Conservation (phyloP, 2,329 filamentous ascomycete genomes). For the Camptophora hylomeconis region DNA sequence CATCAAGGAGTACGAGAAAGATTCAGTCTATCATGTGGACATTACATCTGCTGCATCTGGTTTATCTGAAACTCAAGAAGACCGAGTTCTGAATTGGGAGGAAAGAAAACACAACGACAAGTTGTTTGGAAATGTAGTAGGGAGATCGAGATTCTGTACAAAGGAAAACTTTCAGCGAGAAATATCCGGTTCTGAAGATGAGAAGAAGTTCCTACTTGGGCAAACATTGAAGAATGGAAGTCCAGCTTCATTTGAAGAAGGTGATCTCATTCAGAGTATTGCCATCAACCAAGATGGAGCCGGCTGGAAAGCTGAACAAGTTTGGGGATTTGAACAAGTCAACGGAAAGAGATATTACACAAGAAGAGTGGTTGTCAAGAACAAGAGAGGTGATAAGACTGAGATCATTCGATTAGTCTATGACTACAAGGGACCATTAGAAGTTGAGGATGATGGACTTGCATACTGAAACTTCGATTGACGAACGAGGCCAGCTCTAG, state of each 20-base stretch:
- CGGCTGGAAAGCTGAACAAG: slow-evolving; percentile 39
- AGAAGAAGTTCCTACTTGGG: slow-evolving; percentile 26
- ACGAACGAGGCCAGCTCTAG: neutral
- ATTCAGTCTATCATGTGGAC: slow-evolving; percentile 48
- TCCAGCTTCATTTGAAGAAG: slow-evolving; percentile 46
- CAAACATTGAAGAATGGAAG: slow-evolving; percentile 39
- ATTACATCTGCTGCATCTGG: slow-evolving; percentile 61
- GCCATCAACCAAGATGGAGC: slow-evolving; percentile 32
- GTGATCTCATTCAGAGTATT: slow-evolving; percentile 38
- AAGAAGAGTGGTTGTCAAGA: slow-evolving; percentile 28
- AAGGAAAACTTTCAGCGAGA: slow-evolving; percentile 28
- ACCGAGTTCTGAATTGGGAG: slow-evolving; percentile 43
- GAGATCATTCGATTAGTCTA: slow-evolving; percentile 30
- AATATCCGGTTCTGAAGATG: slow-evolving; percentile 25
- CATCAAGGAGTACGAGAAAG: slow-evolving; percentile 31
- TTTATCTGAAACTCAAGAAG: slow-evolving; percentile 52
- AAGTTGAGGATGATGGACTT: slow-evolving; percentile 10
- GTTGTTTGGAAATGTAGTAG: slow-evolving; percentile 62
- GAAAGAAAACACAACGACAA: slow-evolving; percentile 59
- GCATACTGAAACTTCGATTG: too few relatives aligned
- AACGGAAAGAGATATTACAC: slow-evolving; percentile 29
- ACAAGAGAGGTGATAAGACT: slow-evolving; percentile 21
- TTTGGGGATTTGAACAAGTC: slow-evolving; percentile 34
- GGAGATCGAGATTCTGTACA: slow-evolving; percentile 33
- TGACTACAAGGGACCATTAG: slow-evolving; percentile 19